Base-by-base conservation (phyloP, 2,329 filamentous ascomycete species). In the Fusarium sp. region DNA sequence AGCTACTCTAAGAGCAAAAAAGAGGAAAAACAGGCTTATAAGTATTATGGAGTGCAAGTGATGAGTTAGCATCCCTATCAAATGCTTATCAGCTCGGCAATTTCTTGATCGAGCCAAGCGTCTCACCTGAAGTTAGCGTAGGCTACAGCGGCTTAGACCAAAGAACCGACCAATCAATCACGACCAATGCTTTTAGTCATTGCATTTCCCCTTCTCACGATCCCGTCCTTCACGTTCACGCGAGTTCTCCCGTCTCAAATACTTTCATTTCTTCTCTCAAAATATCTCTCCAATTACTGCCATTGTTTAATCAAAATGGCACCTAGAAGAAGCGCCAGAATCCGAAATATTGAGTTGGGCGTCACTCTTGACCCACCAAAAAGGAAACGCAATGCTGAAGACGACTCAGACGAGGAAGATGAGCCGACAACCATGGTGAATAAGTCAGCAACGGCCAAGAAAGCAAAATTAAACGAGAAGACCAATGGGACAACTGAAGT, bases 401-500 rank as follows among this genome's bases (percentile, higher is more conserved):
- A 23, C 20, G 11, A 1, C 14, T 26, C 26, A 20, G 32, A 62
- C 7, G 17, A 42, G 2, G n/a, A 35, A 5, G 30, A 17, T 13
- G 23, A 54, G 10, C 4, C 8, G 48, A 17, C 10, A 6, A 5
- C 20, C 1, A 35, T 17, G 3, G 17, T 6, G 6, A 32, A 64
- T 8, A 67, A 45, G 6, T 33, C n/a, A 5, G 10, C 0, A 10
- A 5, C 14, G 1, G 5, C 1, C 1, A 44, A 38, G 7, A 60
- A 33, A 12, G 0, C 7, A 3, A 40, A 33, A 0, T 4, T 6
- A 0, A 23, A 32, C 7, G 12, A 13, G 14, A 46, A 45, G 40
- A 4, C 1, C 17, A 5, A 48, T 4, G 3, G 5, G 0, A 4
- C 4, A 9, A 8, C 15, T 2, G 10, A 27, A 13, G n/a, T 0